phyloP scores from a whole-genome alignment of 1,284 basidiomycete species.

The Austroboletus olivaceoglutinosus region DNA sequence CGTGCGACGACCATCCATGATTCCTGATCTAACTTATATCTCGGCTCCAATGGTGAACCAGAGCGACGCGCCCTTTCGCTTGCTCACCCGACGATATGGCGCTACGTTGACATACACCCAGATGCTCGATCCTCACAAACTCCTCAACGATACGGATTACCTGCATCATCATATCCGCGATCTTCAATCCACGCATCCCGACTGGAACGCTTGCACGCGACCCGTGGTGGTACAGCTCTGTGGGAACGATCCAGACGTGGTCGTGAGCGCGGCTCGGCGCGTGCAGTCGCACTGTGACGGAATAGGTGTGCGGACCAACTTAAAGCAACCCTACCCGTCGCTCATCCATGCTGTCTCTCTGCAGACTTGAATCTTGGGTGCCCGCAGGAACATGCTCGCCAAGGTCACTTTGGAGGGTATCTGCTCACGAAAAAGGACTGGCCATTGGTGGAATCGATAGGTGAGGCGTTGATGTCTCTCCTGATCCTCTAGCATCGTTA shows the following conservation, averaged over 20 bases:
- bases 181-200: constrained; percentile 34
- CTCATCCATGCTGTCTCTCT: constrained; percentile 11
- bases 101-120: constrained; percentile 68
- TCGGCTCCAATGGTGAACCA: constrained; percentile 73
- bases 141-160: constrained; percentile 60
- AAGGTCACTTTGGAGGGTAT: constrained; percentile 72
- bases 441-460: constrained; percentile 61
- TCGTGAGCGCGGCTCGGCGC: constrained; percentile 57
- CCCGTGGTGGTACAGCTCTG: constrained; percentile 71
- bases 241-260: constrained; percentile 59
- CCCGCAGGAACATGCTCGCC: constrained; percentile 66
- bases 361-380: constrained; percentile 62
- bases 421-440: constrained; percentile 68
- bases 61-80: constrained; percentile 68
- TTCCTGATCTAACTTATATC: constrained; percentile 40
- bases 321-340: background rate
- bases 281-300: constrained; percentile 60
- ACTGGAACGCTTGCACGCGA: constrained; percentile 29
- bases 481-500: no score
- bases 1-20: constrained; percentile 31
- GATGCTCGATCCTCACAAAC: constrained; percentile 60
- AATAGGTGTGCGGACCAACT: constrained; percentile 47
- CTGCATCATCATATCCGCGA: constrained; percentile 58
- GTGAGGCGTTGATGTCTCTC: no score
- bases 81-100: constrained; percentile 56